Base-by-base conservation (phyloP, 306 rosid genomes). In the Psophocarpus tetragonolobus region DNA sequence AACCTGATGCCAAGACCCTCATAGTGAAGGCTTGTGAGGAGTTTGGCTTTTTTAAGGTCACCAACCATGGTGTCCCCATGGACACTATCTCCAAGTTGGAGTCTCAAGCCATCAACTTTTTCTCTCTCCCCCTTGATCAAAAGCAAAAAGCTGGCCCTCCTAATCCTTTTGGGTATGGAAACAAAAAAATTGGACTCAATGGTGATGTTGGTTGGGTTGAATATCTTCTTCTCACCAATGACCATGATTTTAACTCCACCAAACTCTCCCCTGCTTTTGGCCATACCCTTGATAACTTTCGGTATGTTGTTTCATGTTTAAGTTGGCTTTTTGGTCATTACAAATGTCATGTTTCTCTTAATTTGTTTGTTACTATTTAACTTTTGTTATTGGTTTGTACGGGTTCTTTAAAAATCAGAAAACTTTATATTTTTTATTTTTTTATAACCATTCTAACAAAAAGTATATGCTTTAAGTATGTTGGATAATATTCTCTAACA, bases 191-290 rank as follows among this genome's bases (percentile, higher is more conserved):
- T 64, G 98, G 98, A 6, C 67, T 1, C 54, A 84, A 86, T 26
- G 97, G 97, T 53, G 98, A 93, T 47, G 84, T 87, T 14, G 98
- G 98, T 4, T 88, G n/a, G n/a, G n/a, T n/a, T n/a, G n/a, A n/a
- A n/a, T n/a, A n/a, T n/a, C n/a, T n/a, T n/a, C n/a, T n/a, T 67
- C 71, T 93, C 1, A 87, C 83, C n/a, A 87, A 89, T 18, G 84
- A 87, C 14, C 82, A 72, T 2, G 88, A 90, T 1, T 70, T 78
- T 74, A 87, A 80, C 29, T 79, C 35, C 35, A 30, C 35, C 35
- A 30, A 2, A 30, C 35, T 82, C 4, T 38, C 42, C 3, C 35
- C 35, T 30, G 79, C 72, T 65, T 73, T 78, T 48, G 90, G 87
- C 41, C 71, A 70, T 15, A 76, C 83, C 88, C 70, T 83, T n/a